A percentile compares a stretch with the other conserved stretches of the same genome.
Evolutionary conservation across 257 asterid species (phyloP).

Genomic region (Solanum tarapatanum): DNA sequence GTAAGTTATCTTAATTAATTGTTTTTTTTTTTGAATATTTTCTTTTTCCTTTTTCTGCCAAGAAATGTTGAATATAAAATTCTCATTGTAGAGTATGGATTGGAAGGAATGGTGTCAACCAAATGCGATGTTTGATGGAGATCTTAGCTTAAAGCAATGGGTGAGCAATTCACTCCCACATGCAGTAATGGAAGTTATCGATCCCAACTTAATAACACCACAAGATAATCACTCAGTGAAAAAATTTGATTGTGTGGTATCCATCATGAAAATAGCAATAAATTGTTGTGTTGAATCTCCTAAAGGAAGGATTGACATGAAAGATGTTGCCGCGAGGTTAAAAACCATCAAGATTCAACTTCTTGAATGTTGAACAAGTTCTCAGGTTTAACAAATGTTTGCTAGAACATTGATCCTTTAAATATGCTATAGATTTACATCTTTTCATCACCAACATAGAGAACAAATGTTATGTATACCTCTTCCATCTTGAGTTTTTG

Average conservation of each 20-base stretch:
- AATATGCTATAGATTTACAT: too few relatives aligned
- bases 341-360: background rate
- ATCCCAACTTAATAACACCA: too few relatives aligned
- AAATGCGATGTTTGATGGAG: slow-evolving; percentile 4
- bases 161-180: too few relatives aligned
- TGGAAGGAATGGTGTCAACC: background rate
- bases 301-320: background rate
- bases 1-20: background rate
- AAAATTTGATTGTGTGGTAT: background rate
- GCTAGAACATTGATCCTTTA: too few relatives aligned
- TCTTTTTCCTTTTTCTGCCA: background rate
- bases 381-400: too few relatives aligned
- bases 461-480: too few relatives aligned
- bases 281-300: background rate
- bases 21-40: background rate
- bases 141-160: too few relatives aligned
- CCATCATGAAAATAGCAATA: background rate
- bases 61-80: background rate
- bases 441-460: too few relatives aligned
- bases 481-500: too few relatives aligned
- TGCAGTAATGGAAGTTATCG: too few relatives aligned
- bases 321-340: background rate
- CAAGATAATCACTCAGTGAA: too few relatives aligned
- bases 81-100: background rate
- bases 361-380: background rate